Base-by-base conservation (phyloP, 352 stramenopile species). In the Phytophthora idaei region DNA sequence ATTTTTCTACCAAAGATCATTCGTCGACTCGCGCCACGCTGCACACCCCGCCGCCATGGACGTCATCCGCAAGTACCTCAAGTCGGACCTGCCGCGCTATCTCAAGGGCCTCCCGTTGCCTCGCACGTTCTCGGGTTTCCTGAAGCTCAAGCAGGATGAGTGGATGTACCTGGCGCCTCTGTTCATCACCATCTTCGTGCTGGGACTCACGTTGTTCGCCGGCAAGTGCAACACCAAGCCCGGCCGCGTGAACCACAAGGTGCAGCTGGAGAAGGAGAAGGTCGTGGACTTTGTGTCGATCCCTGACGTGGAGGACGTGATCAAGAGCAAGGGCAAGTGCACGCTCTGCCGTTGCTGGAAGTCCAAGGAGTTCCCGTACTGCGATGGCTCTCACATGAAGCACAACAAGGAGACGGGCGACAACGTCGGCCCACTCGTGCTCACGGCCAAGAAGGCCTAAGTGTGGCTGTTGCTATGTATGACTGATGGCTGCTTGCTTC, bases 331-430 rank as follows among this genome's bases (percentile, higher is more conserved):
- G 70, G 78, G 86, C 61, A 95, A 95, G 63, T 95, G 87, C 74
- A 77, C 78, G 39, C 59, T 93, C 47, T 95, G 87, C 74, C 82
- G 87, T 61, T 95, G 87, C 76, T 95, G 87, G 87, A 95, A 95
- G 74, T 95, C 87, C 46, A 95, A 95, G 78, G 92, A 89, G 74
- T 95, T 95, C 69, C 87, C 87, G 6, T 83, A 83, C 69, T 95
- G 87, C 62, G 87, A 93, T 49, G 85, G 87, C 29, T 60, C 73
- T 50, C 87, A 95, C 82, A 74, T 84, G 61, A 92, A 95, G 76
- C 87, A 95, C 77, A 95, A 95, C 85, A 93, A 95, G 66, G 79
- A 92, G 64, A 93, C 85, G 42, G 85, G 87, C 28, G 85, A 95
- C 68, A 95, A 95, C 64, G 78, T 92, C 37, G 87, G 85, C 4